phyloP scores from a whole-genome alignment of 805 yeast species.

The Huiozyma sinensis region DNA sequence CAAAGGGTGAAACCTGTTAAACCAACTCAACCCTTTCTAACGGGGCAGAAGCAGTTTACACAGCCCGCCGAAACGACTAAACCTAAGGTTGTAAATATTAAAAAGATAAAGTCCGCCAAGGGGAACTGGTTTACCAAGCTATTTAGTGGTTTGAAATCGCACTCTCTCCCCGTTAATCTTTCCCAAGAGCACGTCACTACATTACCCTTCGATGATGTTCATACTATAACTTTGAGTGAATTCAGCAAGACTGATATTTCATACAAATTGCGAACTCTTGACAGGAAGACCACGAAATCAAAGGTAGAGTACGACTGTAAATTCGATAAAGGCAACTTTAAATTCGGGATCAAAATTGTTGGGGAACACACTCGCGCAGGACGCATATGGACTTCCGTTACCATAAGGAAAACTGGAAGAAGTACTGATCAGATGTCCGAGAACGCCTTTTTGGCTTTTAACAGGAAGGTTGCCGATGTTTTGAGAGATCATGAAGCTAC shows the following conservation, averaged over 20 bases:
- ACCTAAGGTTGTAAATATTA: neutral
- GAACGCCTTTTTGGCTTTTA: conserved; percentile 14
- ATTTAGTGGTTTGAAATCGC: conserved; percentile 12
- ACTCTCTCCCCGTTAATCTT: conserved; percentile 4
- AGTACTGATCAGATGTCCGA: conserved; percentile 5
- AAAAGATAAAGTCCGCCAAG: conserved; percentile 1
- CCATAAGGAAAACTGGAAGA: conserved; percentile 15
- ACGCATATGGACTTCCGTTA: conserved; percentile 8
- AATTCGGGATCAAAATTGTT: conserved; percentile 15
- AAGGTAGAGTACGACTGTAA: conserved; percentile 23
- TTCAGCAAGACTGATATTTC: conserved; percentile 20
- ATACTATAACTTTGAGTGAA: conserved; percentile 18
- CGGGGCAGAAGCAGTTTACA: neutral
- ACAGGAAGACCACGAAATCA: conserved; percentile 10
- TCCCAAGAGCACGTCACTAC: conserved; percentile 15
- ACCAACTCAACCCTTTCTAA: neutral
- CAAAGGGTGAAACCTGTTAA: neutral
- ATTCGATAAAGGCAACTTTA: conserved; percentile 19
- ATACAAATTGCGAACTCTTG: conserved; percentile 15
- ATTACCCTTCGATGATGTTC: conserved; percentile 22
- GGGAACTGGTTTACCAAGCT: conserved; percentile 21
- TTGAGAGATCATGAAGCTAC: conserved; percentile 6
- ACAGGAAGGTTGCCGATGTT: conserved; percentile 14
- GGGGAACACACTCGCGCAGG: conserved; percentile 1
- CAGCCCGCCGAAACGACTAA: neutral